phyloP scores from a whole-genome alignment of 768 basidiomycete species.

The Exsudoporus frostii region DNA sequence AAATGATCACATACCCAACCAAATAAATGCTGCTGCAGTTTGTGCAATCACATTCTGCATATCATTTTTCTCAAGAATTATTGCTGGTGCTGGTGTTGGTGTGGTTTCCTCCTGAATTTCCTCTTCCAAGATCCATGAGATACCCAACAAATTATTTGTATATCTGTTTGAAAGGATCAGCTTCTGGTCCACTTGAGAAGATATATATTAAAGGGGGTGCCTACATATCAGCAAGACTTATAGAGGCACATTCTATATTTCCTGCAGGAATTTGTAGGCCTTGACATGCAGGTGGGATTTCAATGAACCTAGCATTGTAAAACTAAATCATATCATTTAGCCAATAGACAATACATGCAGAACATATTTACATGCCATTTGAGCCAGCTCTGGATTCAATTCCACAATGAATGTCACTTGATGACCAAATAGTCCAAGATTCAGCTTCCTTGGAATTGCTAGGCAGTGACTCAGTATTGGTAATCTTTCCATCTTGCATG shows the following conservation, averaged over 20 bases:
- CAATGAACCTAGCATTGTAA: background rate
- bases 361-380: background rate
- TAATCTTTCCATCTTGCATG: too few species aligned
- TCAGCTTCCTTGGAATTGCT: background rate
- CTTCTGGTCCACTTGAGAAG: too few species aligned
- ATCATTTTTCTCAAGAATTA: background rate
- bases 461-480: too few species aligned
- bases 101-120: too few species aligned
- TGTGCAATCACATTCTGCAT: too few species aligned
- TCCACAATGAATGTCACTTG: background rate
- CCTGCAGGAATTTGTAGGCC: too few species aligned
- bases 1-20: too few species aligned
- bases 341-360: background rate
- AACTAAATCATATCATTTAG: background rate
- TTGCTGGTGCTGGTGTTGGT: too few species aligned
- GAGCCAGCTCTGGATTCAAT: background rate
- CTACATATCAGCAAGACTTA: background rate
- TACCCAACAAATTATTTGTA: background rate
- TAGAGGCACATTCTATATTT: too few species aligned
- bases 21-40: too few species aligned
- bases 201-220: background rate
- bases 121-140: background rate
- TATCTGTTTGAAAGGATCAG: too few species aligned
- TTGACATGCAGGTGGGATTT: too few species aligned
- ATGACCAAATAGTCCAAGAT: constrained; percentile 4